phyloP scores from a whole-genome alignment of 768 basidiomycete species.

The Mycena sanguinolenta region DNA sequence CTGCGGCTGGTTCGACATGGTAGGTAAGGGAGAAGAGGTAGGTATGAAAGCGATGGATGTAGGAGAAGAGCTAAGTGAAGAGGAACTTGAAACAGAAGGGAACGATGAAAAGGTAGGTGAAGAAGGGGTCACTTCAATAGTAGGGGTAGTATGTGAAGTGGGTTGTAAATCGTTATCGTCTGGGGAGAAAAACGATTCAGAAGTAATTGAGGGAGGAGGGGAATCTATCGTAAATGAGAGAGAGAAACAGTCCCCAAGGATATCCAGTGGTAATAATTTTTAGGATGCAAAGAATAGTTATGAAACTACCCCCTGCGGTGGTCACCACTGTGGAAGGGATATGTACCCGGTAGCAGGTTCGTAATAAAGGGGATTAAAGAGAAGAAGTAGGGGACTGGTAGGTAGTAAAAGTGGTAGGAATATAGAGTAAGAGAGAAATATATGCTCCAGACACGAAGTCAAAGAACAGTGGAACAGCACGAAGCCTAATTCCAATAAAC shows the following conservation, averaged over 20 bases:
- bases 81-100: neutral
- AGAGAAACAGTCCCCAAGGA: neutral
- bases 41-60: neutral
- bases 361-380: too few relatives aligned
- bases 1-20: neutral
- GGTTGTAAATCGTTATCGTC: neutral
- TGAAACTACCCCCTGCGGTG: conserved; percentile 5
- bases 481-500: too few relatives aligned
- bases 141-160: neutral
- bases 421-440: too few relatives aligned
- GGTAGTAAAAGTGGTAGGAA: too few relatives aligned
- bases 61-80: neutral
- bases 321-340: neutral
- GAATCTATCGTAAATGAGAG: neutral
- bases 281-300: neutral
- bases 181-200: neutral
- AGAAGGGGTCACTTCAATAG: neutral
- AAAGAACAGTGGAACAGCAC: too few relatives aligned
- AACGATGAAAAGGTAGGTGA: neutral
- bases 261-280: neutral
- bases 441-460: too few relatives aligned
- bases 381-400: too few relatives aligned
- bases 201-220: neutral
- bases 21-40: neutral
- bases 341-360: too few relatives aligned